A percentile compares a stretch with the other conserved stretches of the same genome.
Conservation (phyloP, 2,329 filamentous ascomycete species). For the Orbilia oligospora region DNA sequence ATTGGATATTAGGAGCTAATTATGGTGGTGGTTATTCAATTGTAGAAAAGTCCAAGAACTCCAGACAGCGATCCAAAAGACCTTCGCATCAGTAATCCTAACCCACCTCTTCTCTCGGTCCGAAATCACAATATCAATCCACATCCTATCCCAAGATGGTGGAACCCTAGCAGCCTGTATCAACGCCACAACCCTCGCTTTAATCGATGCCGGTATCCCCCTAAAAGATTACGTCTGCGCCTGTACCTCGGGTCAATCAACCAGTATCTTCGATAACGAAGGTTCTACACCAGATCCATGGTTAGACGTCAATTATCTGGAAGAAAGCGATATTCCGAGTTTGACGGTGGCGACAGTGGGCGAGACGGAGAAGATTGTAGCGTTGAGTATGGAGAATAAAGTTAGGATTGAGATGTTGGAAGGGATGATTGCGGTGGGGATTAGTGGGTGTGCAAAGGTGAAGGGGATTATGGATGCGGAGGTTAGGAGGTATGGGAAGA, state of each 20-base stretch:
- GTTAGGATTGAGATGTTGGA: conserved; percentile 87
- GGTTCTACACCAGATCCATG: conserved; percentile 79
- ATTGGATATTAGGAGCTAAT: too few species aligned
- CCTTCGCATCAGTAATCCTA: conserved; percentile 83
- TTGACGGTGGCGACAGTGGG: conserved; percentile 87
- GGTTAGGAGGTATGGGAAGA: conserved; percentile 78
- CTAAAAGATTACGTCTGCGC: conserved; percentile 93
- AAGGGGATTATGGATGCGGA: conserved; percentile 84
- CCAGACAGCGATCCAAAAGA: conserved; percentile 81
- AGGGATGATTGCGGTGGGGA: conserved; percentile 90
- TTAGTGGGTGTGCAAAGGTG: conserved; percentile 92
- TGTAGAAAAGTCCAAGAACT: conserved; percentile 83
- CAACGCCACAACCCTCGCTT: conserved; percentile 90
- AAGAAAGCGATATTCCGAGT: conserved; percentile 90
- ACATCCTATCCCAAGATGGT: conserved; percentile 91
- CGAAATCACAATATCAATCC: conserved; percentile 84
- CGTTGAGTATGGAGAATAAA: conserved; percentile 87
- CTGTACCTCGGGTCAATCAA: conserved; percentile 85
- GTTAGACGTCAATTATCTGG: conserved; percentile 82
- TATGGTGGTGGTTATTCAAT: conserved; percentile 44
- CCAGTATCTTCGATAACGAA: conserved; percentile 44
- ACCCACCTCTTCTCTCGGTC: conserved; percentile 90
- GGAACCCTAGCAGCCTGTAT: conserved; percentile 89
- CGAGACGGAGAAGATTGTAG: conserved; percentile 79
- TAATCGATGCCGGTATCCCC: conserved; percentile 94